Conservation (phyloP, 164 flowering plant species). For the Vitis rotundifolia region DNA sequence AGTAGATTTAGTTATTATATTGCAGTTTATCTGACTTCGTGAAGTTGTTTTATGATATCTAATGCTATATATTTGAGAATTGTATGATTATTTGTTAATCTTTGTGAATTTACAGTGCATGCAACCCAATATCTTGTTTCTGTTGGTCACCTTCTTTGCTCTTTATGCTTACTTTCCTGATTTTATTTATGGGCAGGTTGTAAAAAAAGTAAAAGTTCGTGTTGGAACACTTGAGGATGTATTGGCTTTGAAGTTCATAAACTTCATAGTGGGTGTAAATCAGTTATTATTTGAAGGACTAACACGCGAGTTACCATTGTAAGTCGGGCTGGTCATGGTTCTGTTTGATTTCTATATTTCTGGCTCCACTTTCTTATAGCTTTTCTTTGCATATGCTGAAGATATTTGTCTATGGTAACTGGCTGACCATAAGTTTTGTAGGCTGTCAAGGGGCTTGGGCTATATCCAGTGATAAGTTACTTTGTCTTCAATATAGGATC, state of each 20-base stretch:
- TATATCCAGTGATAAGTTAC: background rate
- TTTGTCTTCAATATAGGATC: background rate
- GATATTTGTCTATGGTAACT: background rate
- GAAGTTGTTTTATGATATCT: too few relatives aligned
- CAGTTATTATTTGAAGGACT: conserved; percentile 76
- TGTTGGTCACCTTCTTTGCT: background rate
- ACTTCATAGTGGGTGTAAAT: conserved; percentile 64
- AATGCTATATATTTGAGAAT: too few relatives aligned
- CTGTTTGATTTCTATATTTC: background rate
- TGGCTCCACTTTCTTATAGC: background rate
- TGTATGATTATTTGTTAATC: too few relatives aligned
- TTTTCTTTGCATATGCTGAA: background rate
- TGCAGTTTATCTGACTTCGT: too few relatives aligned
- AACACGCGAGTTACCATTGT: conserved; percentile 90
- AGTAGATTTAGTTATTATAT: too few relatives aligned
- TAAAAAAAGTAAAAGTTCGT: conserved; percentile 49
- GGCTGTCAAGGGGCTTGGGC: background rate
- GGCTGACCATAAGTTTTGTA: background rate
- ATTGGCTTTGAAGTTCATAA: conserved; percentile 73
- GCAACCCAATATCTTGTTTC: background rate
- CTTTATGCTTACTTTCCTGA: background rate
- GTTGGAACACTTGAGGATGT: conserved; percentile 58
- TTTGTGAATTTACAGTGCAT: too few relatives aligned
- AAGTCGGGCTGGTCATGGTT: conserved; percentile 30
- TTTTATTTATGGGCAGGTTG: conserved; percentile 43